Percentiles rank a stretch among this genome's conserved stretches.
Conservation (phyloP, 352 stramenopile genomes). For the Globisporangium yorkense region DNA sequence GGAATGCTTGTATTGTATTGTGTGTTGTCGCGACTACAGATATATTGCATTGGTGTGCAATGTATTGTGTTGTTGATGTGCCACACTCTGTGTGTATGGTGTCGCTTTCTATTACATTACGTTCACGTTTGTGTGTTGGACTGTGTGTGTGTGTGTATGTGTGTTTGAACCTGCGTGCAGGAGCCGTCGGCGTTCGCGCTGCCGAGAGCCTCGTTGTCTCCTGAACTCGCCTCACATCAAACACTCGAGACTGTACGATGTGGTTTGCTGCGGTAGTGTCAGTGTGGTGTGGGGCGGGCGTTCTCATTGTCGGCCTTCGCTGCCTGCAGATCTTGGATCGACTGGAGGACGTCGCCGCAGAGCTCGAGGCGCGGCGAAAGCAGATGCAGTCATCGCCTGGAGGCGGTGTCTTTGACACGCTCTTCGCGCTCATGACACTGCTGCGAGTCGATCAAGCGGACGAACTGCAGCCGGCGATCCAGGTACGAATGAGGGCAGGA, state of each 20-base stretch:
- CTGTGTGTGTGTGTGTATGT: not conserved
- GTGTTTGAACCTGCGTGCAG: not conserved
- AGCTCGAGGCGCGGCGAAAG: constrained; percentile 9
- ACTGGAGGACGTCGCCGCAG: constrained; percentile 2
- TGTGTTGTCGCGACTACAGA: no score
- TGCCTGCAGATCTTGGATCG: constrained; percentile 3
- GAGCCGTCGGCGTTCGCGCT: not conserved
- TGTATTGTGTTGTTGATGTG: no score
- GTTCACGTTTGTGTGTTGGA: no score
- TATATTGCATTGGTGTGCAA: no score
- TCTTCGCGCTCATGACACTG: constrained; percentile 15
- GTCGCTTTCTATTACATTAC: no score
- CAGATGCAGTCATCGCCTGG: constrained; percentile 4
- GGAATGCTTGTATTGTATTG: no score
- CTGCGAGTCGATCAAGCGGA: constrained; percentile 6
- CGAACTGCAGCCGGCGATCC: constrained; percentile 6
- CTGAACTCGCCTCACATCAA: not conserved
- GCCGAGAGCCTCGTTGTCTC: not conserved
- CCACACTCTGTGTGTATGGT: no score
- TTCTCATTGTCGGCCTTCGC: not conserved
- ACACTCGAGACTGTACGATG: constrained; percentile 4
- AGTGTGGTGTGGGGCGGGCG: not conserved
- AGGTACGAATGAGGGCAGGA: constrained; percentile 2
- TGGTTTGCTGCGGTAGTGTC: not conserved
- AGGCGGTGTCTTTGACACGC: not conserved